phyloP scores from a whole-genome alignment of 495 filamentous ascomycete species.

The Polyplosphaeria fusca region DNA sequence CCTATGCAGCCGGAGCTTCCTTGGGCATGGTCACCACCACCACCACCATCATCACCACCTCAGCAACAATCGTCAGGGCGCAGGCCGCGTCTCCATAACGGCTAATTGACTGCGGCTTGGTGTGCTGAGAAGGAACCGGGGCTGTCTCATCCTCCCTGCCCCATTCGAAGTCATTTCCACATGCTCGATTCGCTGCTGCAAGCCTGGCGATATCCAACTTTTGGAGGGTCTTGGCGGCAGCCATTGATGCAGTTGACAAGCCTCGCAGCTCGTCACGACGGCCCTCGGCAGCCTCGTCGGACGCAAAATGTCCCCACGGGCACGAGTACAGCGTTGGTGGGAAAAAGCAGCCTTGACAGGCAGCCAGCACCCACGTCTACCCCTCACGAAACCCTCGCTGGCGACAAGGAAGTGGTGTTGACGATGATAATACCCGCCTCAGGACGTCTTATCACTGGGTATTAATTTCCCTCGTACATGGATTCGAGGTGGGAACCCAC shows the following conservation, averaged over 20 bases:
- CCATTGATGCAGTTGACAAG: not conserved
- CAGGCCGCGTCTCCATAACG: not conserved
- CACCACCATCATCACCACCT: too few species aligned
- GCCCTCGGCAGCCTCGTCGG: not conserved
- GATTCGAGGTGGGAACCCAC: slow-evolving; percentile 10
- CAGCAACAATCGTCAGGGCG: not conserved
- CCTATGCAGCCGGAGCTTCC: too few species aligned
- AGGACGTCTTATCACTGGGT: too few species aligned
- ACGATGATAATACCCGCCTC: too few species aligned
- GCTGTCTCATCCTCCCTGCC: not conserved
- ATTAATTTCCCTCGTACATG: slow-evolving; percentile 1
- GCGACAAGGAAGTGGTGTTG: too few species aligned
- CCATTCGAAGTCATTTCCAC: slow-evolving; percentile 11
- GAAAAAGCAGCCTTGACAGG: not conserved
- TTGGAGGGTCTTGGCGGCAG: not conserved
- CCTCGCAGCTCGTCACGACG: not conserved
- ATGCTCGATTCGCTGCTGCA: slow-evolving; percentile 10
- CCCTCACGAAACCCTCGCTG: too few species aligned
- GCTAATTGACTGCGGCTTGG: not conserved
- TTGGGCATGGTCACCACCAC: too few species aligned
- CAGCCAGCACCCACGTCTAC: too few species aligned
- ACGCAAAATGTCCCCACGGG: too few species aligned
- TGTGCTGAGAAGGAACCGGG: not conserved
- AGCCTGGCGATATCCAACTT: slow-evolving; percentile 2
- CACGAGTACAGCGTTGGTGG: not conserved